Conservation (phyloP, 2,329 filamentous ascomycete genomes). For the Colletotrichum sp. region DNA sequence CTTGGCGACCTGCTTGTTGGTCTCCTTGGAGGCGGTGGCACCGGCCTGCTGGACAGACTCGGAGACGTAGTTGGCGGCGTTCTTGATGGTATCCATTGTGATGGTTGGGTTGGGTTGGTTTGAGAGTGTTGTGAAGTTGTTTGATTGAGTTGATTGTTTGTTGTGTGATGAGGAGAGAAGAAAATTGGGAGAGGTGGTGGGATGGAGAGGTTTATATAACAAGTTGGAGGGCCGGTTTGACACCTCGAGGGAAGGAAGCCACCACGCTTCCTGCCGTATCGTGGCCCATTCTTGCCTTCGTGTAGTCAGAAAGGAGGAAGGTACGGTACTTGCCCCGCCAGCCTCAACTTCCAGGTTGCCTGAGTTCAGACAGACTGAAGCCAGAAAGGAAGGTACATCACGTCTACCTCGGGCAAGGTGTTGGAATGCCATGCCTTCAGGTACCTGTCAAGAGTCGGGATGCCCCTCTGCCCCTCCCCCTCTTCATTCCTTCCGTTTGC, state of each 20-base stretch:
- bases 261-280: background rate
- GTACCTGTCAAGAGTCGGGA: background rate
- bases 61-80: constrained; percentile 72
- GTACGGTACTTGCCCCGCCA: constrained; percentile 15
- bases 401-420: background rate
- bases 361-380: background rate
- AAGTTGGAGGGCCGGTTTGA: constrained; percentile 14
- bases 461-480: constrained; percentile 6
- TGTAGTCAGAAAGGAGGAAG: background rate
- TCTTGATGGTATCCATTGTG: constrained; percentile 61
- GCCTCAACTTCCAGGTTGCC: background rate
- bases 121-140: constrained; percentile 28
- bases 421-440: background rate
- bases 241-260: background rate
- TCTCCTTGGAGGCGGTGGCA: constrained; percentile 67
- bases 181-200: constrained; percentile 5
- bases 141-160: constrained; percentile 23
- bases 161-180: constrained; percentile 24
- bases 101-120: constrained; percentile 27
- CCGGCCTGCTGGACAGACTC: constrained; percentile 65
- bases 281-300: constrained; percentile 3
- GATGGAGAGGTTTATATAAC: constrained; percentile 28
- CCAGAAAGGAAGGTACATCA: background rate
- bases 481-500: constrained; percentile 5
- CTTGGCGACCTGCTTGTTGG: constrained; percentile 74